Evolutionary conservation across 768 basidiomycete species (phyloP).

Genomic region (Suillus occidentalis): DNA sequence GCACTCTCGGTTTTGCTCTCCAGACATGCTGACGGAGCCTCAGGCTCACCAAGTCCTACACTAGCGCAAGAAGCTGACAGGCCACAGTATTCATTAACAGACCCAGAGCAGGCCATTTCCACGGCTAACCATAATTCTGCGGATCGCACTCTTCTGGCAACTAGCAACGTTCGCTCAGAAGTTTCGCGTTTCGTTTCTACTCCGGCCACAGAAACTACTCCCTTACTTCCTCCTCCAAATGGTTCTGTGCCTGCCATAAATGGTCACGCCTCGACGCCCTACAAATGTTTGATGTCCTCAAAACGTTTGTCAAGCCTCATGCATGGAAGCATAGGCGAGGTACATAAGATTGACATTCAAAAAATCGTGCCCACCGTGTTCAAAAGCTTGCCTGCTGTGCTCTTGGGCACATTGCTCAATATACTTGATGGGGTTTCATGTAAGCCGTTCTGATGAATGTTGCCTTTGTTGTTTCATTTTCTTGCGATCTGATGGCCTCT

Average conservation of each 20-base stretch:
- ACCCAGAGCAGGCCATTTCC: not conserved
- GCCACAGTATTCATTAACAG: constrained; percentile 7
- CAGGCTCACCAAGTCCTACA: not conserved
- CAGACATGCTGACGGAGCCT: constrained; percentile 13
- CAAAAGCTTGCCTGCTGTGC: constrained; percentile 73
- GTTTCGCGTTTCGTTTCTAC: not conserved
- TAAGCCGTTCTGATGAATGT: constrained; percentile 36
- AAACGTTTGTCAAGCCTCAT: constrained; percentile 1
- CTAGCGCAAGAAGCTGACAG: constrained; percentile 13
- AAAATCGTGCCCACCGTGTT: constrained; percentile 19
- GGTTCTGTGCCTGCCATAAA: not conserved
- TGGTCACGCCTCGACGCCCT: not conserved
- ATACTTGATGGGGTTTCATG: constrained; percentile 93
- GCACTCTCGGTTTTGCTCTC: constrained; percentile 38
- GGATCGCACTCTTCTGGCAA: not conserved
- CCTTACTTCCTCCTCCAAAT: not conserved
- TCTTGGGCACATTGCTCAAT: constrained; percentile 84
- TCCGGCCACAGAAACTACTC: not conserved
- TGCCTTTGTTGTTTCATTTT: not conserved
- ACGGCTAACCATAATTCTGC: not conserved
- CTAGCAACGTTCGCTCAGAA: not conserved
- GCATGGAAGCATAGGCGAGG: not conserved
- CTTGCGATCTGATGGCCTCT: constrained; percentile 2
- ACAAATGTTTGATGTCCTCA: not conserved
- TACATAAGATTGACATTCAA: constrained; percentile 1